Evolutionary conservation across 2,329 filamentous ascomycete genomes (phyloP), one percentile per base, ranked within the genome.

Genomic region (Penicillium sp.): DNA sequence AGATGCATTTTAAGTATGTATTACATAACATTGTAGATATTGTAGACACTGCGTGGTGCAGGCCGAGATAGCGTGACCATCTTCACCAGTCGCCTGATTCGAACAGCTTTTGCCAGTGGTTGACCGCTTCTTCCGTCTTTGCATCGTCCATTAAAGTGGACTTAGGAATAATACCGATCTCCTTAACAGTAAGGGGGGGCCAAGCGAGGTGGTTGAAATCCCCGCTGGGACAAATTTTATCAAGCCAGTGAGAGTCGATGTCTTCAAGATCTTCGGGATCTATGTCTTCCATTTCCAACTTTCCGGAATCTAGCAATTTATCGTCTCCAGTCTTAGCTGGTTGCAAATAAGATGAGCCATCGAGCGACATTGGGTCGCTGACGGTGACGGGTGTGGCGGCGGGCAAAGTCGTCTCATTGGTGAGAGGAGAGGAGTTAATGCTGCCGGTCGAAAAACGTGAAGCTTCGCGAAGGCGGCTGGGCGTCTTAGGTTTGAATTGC

Each of bases 401-500:
- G 31, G 31, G 31, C 13, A 33, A 7, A 33, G 14, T 33, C 31
- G 31, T 33, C 13, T 33, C 31, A 16, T 33, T 16, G 31, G 31
- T 33, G 14, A 16, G 35, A 23, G 39, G 19, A 2, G 39, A 23
- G 39, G 19, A 13, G 5, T 23, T 23, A 14, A 11, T 23, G 19
- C 39, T 42, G 19, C 39, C 39, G 39, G 11, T 21, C 10, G 39
- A 42, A 8, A 69, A 70, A 13, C 66, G 66, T 47, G 66, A 65
- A n/a, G 72, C 62, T 44, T 73, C 71, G 44, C 76, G 74, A 39
- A 79, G 72, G 5, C 75, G 69, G 58, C 77, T 78, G 3, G 76
- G 75, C 6, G 70, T 74, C 58, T 75, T 76, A 1, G 78, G 77
- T 46, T 75, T 77, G 66, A 78, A 77, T 44, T 74, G 75, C 59